Evolutionary conservation across 148 eudicot genomes (phyloP).

Genomic region (Rhododendron molle): DNA sequence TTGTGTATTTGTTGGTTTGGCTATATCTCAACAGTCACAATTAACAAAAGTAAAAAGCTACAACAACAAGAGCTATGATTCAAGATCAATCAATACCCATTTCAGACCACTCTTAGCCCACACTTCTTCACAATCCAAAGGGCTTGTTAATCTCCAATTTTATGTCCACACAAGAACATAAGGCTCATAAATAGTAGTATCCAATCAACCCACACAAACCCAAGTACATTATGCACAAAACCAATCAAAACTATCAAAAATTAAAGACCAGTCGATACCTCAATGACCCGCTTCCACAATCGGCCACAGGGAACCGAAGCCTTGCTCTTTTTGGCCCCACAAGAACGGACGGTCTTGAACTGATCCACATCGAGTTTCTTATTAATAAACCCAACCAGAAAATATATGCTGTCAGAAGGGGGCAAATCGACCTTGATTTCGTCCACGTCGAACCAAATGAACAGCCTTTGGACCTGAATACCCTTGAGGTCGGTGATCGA

Average conservation of each 20-base stretch:
- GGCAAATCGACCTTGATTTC: slow-evolving; percentile 82
- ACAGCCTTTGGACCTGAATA: slow-evolving; percentile 46
- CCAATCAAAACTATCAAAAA: not conserved
- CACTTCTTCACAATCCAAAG: not conserved
- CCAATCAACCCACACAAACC: too few species aligned
- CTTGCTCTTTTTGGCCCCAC: slow-evolving; percentile 20
- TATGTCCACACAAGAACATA: not conserved
- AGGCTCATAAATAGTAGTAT: not conserved
- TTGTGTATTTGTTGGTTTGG: not conserved
- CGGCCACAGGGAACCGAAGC: slow-evolving; percentile 9
- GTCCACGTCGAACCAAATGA: slow-evolving; percentile 65
- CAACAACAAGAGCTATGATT: not conserved
- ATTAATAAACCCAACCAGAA: slow-evolving; percentile 64
- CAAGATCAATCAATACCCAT: not conserved
- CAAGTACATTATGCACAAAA: not conserved
- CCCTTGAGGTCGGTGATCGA: slow-evolving; percentile 59
- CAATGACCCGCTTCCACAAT: slow-evolving; percentile 12
- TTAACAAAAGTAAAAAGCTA: too few species aligned
- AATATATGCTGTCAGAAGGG: slow-evolving; percentile 64
- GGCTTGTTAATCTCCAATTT: not conserved
- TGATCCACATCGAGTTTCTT: slow-evolving; percentile 72
- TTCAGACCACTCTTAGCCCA: too few species aligned
- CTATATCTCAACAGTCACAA: not conserved
- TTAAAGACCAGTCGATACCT: slow-evolving; percentile 12
- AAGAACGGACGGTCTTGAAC: slow-evolving; percentile 59